These are phyloP conservation scores for Scleroderma citrinum DNA, from an alignment of 768 basidiomycete genomes.

Conservation along the genomic window DNA sequence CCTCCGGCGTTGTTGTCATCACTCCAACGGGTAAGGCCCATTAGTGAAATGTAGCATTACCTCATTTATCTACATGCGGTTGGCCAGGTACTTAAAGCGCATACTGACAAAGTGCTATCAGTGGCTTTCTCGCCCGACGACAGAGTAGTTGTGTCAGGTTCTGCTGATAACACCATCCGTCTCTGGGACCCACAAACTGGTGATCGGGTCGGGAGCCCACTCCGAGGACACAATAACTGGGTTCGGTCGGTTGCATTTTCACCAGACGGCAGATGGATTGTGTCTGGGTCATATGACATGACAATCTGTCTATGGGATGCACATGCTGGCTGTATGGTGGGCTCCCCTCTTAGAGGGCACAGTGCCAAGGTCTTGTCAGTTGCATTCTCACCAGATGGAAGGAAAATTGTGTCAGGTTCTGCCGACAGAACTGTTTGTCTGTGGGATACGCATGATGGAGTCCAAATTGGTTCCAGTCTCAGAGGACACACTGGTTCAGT, in stretches of 20 bases:
- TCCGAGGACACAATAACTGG: neutral
- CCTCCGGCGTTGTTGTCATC: too few species aligned
- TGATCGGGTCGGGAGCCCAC: neutral
- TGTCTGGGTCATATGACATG: neutral
- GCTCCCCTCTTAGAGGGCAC: neutral
- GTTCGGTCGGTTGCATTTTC: neutral
- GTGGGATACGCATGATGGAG: slow-evolving; percentile 15
- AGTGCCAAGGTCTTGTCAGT: neutral
- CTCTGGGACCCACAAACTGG: slow-evolving; percentile 1
- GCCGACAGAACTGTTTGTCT: slow-evolving; percentile 15
- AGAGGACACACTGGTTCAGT: neutral
- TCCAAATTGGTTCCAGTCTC: neutral
- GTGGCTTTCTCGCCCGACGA: neutral
- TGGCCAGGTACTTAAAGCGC: neutral
- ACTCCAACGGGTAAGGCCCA: too few species aligned
- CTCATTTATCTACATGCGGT: neutral
- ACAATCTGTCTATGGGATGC: neutral
- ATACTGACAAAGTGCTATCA: neutral
- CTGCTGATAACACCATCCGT: neutral
- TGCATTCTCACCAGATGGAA: slow-evolving; percentile 9
- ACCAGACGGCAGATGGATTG: neutral
- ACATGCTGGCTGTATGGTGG: neutral
- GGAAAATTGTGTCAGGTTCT: slow-evolving; percentile 14
- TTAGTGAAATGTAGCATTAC: neutral
- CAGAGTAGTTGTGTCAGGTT: neutral